Evolutionary conservation across 1,139 yeast species (phyloP).

Genomic region (Saccharomyces hybrid): DNA sequence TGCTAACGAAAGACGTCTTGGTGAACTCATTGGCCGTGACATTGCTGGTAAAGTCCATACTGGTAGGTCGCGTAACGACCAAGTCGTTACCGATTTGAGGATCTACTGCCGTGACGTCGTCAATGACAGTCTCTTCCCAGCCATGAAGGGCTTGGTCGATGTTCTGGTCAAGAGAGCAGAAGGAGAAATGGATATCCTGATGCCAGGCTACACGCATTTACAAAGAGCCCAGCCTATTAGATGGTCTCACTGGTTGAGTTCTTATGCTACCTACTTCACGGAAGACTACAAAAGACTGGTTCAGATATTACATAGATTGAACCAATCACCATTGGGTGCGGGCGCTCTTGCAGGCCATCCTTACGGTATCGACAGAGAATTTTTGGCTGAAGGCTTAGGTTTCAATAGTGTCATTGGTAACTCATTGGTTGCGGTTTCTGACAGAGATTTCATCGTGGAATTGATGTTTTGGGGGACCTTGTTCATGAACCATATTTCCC

Average conservation of each 20-base stretch:
- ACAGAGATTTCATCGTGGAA: slow-evolving; percentile 95
- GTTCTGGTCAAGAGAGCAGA: slow-evolving; percentile 70
- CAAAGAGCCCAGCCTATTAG: slow-evolving; percentile 99
- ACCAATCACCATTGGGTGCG: slow-evolving; percentile 85
- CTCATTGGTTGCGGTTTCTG: slow-evolving; percentile 90
- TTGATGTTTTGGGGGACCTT: slow-evolving; percentile 95
- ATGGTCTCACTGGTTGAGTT: slow-evolving; percentile 96
- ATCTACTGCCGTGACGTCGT: slow-evolving; percentile 79
- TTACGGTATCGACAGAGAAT: slow-evolving; percentile 93
- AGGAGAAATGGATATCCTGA: slow-evolving; percentile 76
- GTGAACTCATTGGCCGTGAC: slow-evolving; percentile 86
- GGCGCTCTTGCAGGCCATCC: slow-evolving; percentile 99
- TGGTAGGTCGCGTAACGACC: slow-evolving; percentile 86
- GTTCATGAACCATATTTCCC: slow-evolving; percentile 89
- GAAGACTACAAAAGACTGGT: slow-evolving; percentile 80
- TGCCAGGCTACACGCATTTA: slow-evolving; percentile 98
- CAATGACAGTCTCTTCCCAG: slow-evolving; percentile 46
- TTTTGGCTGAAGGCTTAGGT: slow-evolving; percentile 69
- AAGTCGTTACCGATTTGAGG: slow-evolving; percentile 97
- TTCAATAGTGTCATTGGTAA: slow-evolving; percentile 86
- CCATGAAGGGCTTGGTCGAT: slow-evolving; percentile 53
- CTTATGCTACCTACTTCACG: slow-evolving; percentile 88
- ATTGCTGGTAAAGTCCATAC: slow-evolving; percentile 55
- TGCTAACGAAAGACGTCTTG: slow-evolving; percentile 94
- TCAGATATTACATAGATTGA: slow-evolving; percentile 74